Evolutionary conservation across 805 yeast genomes (phyloP), one percentile per base, ranked within the genome.

Genomic region (Nakazawaea anatomiae): DNA sequence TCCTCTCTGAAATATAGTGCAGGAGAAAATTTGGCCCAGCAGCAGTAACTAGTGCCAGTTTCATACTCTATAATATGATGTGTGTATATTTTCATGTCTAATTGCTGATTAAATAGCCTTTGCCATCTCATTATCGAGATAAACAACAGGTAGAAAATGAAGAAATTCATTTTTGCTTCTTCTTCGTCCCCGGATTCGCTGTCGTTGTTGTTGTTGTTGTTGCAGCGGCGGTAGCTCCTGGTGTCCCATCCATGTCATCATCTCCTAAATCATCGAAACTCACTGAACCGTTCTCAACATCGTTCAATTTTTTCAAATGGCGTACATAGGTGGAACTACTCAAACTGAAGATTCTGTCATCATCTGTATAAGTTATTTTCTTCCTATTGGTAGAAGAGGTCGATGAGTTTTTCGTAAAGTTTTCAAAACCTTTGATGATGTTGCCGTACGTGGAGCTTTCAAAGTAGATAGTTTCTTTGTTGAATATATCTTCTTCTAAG

Each of bases 371-470:
- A 47, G 74, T 63, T 53, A 77, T 69, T 67, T 80, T 73, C 61
- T 76, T 74, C 66, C 71, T 73, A 39, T 48, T 51, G 7, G 11
- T 38, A 51, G 60, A 63, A n/a, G 74, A 59, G 6, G 53, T 12
- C 1, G 60, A 42, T 3, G 68, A 60, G 29, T 70, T 66, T 57
- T 85, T 87, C 46, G 84, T 74, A 60, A 87, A 86, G 58, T 81
- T 85, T 46, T 91, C 97, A 60, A 90, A 91, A 1, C 98, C 98
- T 55, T 86, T 85, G n/a, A 89, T 86, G 30, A 92, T 85, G 64
- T 89, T 91, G 0, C 97, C 91, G 50, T 79, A 79, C 31, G 74
- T 66, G 31, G 70, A 66, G 52, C 89, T 80, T 48, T 86, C 90
- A 31, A 91, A 78, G 62, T 91, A 91, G 11, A 80, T 78, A 8